A percentile compares a stretch with the other conserved stretches of the same genome.
These are phyloP conservation scores for Chalaropsis thielavioides DNA, from an alignment of 2,329 filamentous ascomycete species.

Conservation along the genomic window DNA sequence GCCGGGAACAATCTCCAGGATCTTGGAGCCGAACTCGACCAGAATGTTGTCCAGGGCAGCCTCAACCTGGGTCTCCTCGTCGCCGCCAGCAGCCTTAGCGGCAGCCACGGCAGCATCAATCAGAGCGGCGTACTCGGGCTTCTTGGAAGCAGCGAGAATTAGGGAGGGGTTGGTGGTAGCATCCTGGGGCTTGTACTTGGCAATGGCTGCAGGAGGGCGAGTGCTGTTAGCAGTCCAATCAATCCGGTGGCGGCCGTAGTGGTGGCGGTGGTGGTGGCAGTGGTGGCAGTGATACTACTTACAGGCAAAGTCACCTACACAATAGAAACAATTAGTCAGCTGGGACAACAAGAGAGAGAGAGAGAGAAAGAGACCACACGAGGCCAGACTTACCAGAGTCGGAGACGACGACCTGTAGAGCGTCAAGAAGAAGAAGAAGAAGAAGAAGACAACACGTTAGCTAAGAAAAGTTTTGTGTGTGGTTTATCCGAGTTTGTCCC, in stretches of 20 bases:
- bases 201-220: constrained; percentile 55
- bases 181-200: constrained; percentile 99
- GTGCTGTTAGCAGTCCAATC: constrained; percentile 13
- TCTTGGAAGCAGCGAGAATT: constrained; percentile 96
- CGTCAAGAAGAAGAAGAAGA: no score
- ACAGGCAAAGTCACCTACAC: constrained; percentile 61
- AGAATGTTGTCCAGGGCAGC: constrained; percentile 82
- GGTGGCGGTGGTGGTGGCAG: constrained; percentile 9
- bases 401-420: constrained; percentile 72
- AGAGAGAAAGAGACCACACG: not conserved
- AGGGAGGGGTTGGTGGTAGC: constrained; percentile 98
- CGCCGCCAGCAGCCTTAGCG: constrained; percentile 61
- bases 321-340: constrained; percentile 22
- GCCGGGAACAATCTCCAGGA: constrained; percentile 89
- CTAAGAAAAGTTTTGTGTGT: not conserved
- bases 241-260: constrained; percentile 6
- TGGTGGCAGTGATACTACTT: constrained; percentile 29
- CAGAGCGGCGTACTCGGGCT: constrained; percentile 84
- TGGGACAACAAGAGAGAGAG: constrained; percentile 15
- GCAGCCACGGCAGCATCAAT: constrained; percentile 75
- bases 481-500: not conserved
- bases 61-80: constrained; percentile 72
- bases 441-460: constrained; percentile 4
- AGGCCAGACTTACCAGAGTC: constrained; percentile 63
- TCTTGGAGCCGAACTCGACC: constrained; percentile 96